Conservation (phyloP, 73 alveolate genomes). For the Effrenium voratum region DNA sequence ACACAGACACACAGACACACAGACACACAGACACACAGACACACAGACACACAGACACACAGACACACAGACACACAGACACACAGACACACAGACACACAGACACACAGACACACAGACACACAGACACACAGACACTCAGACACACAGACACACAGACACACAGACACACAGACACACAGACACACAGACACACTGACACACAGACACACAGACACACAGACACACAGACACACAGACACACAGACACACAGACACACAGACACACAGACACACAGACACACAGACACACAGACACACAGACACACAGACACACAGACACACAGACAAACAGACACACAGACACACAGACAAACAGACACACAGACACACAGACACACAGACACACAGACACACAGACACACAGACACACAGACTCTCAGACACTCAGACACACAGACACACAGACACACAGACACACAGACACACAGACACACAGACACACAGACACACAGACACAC, state of each 20-base stretch:
- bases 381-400: neutral
- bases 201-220: neutral
- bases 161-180: neutral
- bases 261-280: neutral
- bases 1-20: too few relatives aligned
- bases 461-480: conserved; percentile 3
- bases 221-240: neutral
- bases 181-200: neutral
- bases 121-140: neutral
- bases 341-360: neutral
- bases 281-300: neutral
- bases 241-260: neutral
- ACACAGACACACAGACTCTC: neutral
- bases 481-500: neutral
- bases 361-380: neutral
- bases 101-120: too few relatives aligned
- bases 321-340: neutral
- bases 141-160: neutral
- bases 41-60: too few relatives aligned
- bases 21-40: too few relatives aligned
- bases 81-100: too few relatives aligned
- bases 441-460: neutral
- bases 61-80: too few relatives aligned
- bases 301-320: neutral
- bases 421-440: neutral